These are phyloP conservation scores for Rhododendron simsii DNA, from an alignment of 148 eudicot species.

Conservation along the genomic window DNA sequence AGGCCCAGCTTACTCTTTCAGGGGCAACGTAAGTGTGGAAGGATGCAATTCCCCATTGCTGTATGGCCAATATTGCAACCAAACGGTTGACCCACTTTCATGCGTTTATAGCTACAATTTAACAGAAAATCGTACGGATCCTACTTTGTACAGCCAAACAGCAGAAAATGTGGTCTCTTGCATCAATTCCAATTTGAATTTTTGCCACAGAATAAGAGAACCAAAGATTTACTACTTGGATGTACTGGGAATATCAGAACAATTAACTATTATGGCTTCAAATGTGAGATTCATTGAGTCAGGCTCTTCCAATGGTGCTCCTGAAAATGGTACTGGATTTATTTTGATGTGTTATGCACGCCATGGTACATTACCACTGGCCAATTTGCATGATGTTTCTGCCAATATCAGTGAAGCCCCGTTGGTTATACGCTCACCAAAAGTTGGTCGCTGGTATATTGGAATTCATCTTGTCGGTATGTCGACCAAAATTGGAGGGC, in stretches of 20 bases:
- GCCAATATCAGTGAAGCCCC: conserved; percentile 52
- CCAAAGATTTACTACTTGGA: conserved; percentile 59
- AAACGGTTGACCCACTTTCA: conserved; percentile 55
- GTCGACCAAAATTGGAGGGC: conserved; percentile 19
- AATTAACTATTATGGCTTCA: conserved; percentile 40
- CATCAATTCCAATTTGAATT: conserved; percentile 34
- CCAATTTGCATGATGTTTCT: conserved; percentile 56
- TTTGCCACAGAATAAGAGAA: conserved; percentile 47
- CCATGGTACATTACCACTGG: conserved; percentile 61
- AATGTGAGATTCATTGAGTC: conserved; percentile 36
- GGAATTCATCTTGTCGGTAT: conserved; percentile 42
- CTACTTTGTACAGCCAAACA: conserved; percentile 20
- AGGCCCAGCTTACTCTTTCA: conserved; percentile 57
- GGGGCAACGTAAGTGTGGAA: conserved; percentile 75
- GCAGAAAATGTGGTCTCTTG: conserved; percentile 43
- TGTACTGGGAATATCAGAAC: conserved; percentile 47
- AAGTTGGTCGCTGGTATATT: conserved; percentile 77
- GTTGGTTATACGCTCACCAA: conserved; percentile 59
- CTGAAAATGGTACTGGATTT: conserved; percentile 25
- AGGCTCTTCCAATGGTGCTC: conserved; percentile 21
- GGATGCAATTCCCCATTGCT: conserved; percentile 58
- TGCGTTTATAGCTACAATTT: conserved; percentile 39
- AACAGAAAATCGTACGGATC: conserved; percentile 14
- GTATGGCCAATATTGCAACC: conserved; percentile 82
- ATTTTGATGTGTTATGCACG: conserved; percentile 70